Percentiles rank a stretch among this genome's conserved stretches.
Evolutionary conservation across 1,284 basidiomycete species (phyloP).

Genomic region (Cystobasidium pallidum): DNA sequence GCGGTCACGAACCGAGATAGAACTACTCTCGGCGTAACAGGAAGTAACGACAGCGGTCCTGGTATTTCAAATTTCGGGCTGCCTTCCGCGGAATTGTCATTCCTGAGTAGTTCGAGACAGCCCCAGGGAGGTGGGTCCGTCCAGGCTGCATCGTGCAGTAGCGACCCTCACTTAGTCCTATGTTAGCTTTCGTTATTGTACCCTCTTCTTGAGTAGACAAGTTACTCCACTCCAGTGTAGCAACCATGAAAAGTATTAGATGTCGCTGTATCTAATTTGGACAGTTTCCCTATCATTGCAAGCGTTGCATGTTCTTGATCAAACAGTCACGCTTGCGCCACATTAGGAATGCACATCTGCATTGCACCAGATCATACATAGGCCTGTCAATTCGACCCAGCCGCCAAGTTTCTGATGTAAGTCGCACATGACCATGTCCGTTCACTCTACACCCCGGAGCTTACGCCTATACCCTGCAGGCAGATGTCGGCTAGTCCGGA

Average conservation of each 20-base stretch:
- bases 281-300: no score
- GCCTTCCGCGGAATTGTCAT: neutral
- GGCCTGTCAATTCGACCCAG: neutral
- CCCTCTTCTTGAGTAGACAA: no score
- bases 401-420: neutral
- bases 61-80: neutral
- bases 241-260: no score
- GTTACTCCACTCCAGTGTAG: neutral
- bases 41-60: neutral
- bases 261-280: no score
- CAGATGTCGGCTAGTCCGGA: constrained; percentile 17
- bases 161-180: neutral
- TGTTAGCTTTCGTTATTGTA: neutral
- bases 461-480: neutral
- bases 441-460: neutral
- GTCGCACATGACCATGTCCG: neutral
- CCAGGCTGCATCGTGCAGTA: neutral
- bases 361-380: neutral
- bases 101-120: neutral
- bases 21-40: neutral
- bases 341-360: no score
- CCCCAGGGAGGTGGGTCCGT: neutral
- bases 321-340: no score
- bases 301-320: no score
- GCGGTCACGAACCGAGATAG: no score